A percentile compares a stretch with the other conserved stretches of the same genome.
These are phyloP conservation scores for Suillus subalutaceus DNA, from an alignment of 768 basidiomycete species.

Conservation along the genomic window DNA sequence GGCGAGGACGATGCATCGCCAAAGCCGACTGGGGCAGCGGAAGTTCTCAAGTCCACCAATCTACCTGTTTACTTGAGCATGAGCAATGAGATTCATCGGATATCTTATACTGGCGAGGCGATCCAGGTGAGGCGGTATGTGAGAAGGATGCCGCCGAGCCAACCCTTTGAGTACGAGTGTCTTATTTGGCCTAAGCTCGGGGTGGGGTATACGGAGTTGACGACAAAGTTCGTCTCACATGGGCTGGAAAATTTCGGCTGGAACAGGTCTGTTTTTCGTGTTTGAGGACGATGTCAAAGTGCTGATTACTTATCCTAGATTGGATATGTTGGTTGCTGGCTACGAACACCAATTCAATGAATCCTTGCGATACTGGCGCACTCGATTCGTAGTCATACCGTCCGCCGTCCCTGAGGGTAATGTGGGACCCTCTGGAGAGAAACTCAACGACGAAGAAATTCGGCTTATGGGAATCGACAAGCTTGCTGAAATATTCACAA, in stretches of 20 bases:
- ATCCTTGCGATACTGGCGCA: constrained; percentile 90
- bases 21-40: constrained; percentile 65
- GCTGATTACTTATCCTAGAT: constrained; percentile 40
- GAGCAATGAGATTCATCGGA: constrained; percentile 92
- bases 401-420: constrained; percentile 62
- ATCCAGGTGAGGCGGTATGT: constrained; percentile 89
- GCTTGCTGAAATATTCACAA: constrained; percentile 86
- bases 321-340: constrained; percentile 85
- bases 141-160: constrained; percentile 65
- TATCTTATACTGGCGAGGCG: constrained; percentile 88
- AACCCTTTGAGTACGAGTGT: constrained; percentile 79
- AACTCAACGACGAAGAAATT: constrained; percentile 83
- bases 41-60: constrained; percentile 57
- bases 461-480: constrained; percentile 90
- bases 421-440: constrained; percentile 68
- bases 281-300: constrained; percentile 6
- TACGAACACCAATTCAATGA: constrained; percentile 82
- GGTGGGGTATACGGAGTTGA: constrained; percentile 81
- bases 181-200: constrained; percentile 94
- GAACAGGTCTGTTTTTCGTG: constrained; percentile 63
- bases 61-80: constrained; percentile 91
- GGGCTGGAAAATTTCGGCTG: constrained; percentile 84
- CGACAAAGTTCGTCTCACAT: constrained; percentile 74
- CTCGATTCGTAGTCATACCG: constrained; percentile 91
- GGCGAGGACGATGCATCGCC: constrained; percentile 55